Evolutionary conservation across 225 moss, liverwort and hornwort genomes (phyloP).

Genomic region (Anthoceros angustus): DNA sequence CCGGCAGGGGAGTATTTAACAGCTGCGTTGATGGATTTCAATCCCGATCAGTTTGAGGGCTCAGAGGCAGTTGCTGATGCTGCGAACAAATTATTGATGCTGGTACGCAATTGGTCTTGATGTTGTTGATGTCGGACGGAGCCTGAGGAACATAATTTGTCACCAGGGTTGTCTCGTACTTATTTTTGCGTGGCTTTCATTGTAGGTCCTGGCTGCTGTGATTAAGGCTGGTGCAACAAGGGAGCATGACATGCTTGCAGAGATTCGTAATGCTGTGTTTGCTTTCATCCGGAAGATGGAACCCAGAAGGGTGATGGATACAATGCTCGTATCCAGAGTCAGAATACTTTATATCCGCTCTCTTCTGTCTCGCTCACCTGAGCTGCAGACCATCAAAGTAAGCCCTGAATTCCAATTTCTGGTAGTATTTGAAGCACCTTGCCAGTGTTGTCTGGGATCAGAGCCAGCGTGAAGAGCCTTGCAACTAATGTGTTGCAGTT

Average conservation of each 20-base stretch:
- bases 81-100: constrained; percentile 92
- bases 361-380: constrained; percentile 84
- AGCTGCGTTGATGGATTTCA: constrained; percentile 81
- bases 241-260: constrained; percentile 99
- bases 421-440: too few relatives aligned
- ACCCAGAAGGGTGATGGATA: constrained; percentile 64
- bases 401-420: background rate
- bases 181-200: constrained; percentile 2
- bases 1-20: constrained; percentile 98
- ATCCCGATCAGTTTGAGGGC: constrained; percentile 79
- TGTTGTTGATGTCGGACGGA: background rate
- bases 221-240: constrained; percentile 97
- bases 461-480: background rate
- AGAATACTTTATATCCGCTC: constrained; percentile 94
- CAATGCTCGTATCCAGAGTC: constrained; percentile 97
- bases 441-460: too few relatives aligned
- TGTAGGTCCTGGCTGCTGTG: constrained; percentile 81
- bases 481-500: background rate
- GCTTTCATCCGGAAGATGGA: constrained; percentile 81
- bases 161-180: background rate
- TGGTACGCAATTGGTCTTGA: constrained; percentile 22
- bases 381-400: constrained; percentile 68
- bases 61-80: constrained; percentile 85
- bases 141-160: background rate
- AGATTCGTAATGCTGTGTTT: constrained; percentile 95